Evolutionary conservation across 495 filamentous ascomycete genomes (phyloP).

Genomic region (Neurospora tetrasperma): DNA sequence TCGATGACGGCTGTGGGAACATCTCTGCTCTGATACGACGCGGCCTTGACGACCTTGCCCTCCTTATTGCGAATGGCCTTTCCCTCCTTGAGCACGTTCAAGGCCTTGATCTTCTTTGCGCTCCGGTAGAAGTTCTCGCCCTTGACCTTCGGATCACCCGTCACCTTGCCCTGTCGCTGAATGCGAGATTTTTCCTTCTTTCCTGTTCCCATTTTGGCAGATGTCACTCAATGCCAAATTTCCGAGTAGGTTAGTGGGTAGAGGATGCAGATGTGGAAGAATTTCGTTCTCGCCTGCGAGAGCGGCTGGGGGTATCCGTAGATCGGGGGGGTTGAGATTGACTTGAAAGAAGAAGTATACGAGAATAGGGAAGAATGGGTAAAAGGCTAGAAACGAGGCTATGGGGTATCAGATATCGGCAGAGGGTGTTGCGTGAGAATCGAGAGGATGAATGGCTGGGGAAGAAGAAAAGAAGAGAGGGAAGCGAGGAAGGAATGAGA

Average conservation of each 20-base stretch:
- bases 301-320: not conserved
- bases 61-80: conserved; percentile 62
- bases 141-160: conserved; percentile 82
- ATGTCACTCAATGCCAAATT: conserved; percentile 6
- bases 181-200: conserved; percentile 87
- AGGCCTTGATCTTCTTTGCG: conserved; percentile 75
- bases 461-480: conserved; percentile 10
- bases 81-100: conserved; percentile 81
- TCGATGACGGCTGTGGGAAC: conserved; percentile 78
- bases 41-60: conserved; percentile 69
- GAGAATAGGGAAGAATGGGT: not conserved
- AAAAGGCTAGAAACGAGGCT: not conserved
- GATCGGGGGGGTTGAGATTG: not conserved
- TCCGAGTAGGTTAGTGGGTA: not conserved
- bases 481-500: conserved; percentile 4
- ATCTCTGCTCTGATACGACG: conserved; percentile 66
- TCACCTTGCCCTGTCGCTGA: conserved; percentile 64
- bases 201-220: conserved; percentile 62
- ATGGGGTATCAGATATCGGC: not conserved
- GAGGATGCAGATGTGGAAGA: not conserved
- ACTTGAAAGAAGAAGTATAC: not conserved
- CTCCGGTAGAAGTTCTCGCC: conserved; percentile 56
- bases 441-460: conserved; percentile 7
- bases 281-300: not conserved
- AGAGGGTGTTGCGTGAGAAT: not conserved